phyloP scores from a whole-genome alignment of 2,329 filamentous ascomycete species.

The Phyllosticta citribraziliensis region DNA sequence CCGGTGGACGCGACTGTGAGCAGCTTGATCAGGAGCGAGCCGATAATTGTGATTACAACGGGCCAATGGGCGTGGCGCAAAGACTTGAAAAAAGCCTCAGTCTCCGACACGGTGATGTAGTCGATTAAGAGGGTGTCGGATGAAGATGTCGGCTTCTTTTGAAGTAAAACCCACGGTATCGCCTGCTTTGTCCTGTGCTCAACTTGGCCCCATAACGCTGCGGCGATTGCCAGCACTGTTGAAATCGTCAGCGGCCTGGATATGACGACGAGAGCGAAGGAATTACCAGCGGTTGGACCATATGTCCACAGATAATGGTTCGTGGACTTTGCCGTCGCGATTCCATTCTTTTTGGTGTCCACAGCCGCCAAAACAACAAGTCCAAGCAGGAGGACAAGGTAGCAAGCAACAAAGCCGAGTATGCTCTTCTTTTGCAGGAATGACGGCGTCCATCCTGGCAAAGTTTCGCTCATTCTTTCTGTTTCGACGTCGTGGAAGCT shows the following conservation, averaged over 20 bases:
- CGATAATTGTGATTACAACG: neutral
- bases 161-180: neutral
- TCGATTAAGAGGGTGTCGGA: neutral
- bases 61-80: neutral
- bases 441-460: neutral
- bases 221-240: neutral
- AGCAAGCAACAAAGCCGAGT: neutral
- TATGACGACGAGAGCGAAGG: neutral
- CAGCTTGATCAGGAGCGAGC: neutral
- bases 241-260: neutral
- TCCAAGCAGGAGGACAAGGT: neutral
- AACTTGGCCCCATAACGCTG: neutral
- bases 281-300: neutral
- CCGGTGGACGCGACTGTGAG: constrained; percentile 3
- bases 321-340: neutral
- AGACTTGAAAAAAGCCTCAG: neutral
- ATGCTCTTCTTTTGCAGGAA: neutral
- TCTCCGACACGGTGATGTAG: neutral
- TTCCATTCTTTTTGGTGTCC: neutral
- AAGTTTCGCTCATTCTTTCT: neutral
- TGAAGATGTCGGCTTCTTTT: neutral
- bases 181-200: neutral
- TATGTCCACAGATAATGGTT: constrained; percentile 5
- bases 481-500: neutral
- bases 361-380: neutral